A percentile compares a stretch with the other conserved stretches of the same genome.
Conservation (phyloP, 202 grass and related monocot genomes). For the Musa balbisiana region DNA sequence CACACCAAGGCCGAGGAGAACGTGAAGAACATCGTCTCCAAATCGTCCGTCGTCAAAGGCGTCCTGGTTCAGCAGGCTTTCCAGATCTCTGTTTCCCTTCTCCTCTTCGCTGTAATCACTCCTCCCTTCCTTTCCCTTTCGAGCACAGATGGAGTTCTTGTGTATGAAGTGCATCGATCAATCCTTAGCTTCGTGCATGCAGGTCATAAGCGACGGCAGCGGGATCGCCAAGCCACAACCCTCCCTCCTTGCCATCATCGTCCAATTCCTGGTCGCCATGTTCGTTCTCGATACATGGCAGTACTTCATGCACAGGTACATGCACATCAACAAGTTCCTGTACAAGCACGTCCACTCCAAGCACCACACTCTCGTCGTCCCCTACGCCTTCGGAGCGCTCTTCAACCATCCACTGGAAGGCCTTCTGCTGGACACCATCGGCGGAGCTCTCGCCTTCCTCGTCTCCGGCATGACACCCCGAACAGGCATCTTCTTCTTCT, state of each 20-base stretch:
- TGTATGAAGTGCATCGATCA: neutral
- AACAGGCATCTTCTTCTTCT: constrained; percentile 10
- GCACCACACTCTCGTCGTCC: constrained; percentile 6
- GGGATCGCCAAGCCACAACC: neutral
- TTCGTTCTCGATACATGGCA: constrained; percentile 4
- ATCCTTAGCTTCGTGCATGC: neutral
- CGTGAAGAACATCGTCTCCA: constrained; percentile 6
- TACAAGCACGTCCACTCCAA: constrained; percentile 10
- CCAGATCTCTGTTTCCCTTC: neutral
- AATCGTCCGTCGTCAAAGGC: neutral
- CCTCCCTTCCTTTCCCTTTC: no score
- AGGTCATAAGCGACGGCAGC: neutral
- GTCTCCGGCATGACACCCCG: constrained; percentile 8
- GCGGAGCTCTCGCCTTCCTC: neutral
- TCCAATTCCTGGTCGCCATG: neutral
- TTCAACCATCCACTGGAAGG: constrained; percentile 3
- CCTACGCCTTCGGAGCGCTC: constrained; percentile 3
- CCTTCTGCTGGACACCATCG: constrained; percentile 2
- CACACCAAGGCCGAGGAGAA: neutral
- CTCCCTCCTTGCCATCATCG: neutral
- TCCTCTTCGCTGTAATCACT: neutral
- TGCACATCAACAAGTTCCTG: constrained; percentile 12
- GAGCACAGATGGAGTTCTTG: no score
- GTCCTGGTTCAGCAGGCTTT: constrained; percentile 5
- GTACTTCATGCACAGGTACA: constrained; percentile 8